Conservation (phyloP, 495 filamentous ascomycete species). For the Aspergillus homomorphus region DNA sequence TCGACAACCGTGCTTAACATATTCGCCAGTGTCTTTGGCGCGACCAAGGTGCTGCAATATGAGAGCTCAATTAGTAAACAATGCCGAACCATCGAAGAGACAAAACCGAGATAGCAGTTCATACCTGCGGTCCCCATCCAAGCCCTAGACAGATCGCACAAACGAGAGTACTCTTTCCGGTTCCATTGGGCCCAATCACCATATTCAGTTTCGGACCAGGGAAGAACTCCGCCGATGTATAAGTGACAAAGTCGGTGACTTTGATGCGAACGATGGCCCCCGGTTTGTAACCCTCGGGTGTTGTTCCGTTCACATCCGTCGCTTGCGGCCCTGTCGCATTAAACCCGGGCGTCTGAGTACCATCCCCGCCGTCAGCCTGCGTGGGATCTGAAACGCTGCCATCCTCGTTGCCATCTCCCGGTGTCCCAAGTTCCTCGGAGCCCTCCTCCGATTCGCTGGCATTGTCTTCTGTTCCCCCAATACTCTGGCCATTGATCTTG, state of each 20-base stretch:
- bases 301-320: conserved; percentile 10
- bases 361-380: not conserved
- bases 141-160: conserved; percentile 95
- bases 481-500: not conserved
- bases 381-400: conserved; percentile 9
- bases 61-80: conserved; percentile 12
- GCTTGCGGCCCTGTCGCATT: not conserved
- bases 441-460: not conserved
- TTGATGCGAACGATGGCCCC: conserved; percentile 88
- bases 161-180: conserved; percentile 95
- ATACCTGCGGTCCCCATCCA: conserved; percentile 71
- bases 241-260: conserved; percentile 92
- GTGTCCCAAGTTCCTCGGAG: not conserved
- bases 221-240: conserved; percentile 81
- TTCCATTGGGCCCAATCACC: conserved; percentile 98
- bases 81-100: too few relatives aligned
- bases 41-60: conserved; percentile 69
- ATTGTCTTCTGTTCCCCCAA: not conserved
- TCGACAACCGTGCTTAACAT: conserved; percentile 83
- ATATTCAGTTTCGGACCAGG: conserved; percentile 94
- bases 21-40: conserved; percentile 80
- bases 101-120: conserved; percentile 10
- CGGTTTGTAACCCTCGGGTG: conserved; percentile 55
- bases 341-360: not conserved
- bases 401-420: conserved; percentile 6